Conservation (phyloP, 2,329 filamentous ascomycete genomes). For the Diaporthe destruens region DNA sequence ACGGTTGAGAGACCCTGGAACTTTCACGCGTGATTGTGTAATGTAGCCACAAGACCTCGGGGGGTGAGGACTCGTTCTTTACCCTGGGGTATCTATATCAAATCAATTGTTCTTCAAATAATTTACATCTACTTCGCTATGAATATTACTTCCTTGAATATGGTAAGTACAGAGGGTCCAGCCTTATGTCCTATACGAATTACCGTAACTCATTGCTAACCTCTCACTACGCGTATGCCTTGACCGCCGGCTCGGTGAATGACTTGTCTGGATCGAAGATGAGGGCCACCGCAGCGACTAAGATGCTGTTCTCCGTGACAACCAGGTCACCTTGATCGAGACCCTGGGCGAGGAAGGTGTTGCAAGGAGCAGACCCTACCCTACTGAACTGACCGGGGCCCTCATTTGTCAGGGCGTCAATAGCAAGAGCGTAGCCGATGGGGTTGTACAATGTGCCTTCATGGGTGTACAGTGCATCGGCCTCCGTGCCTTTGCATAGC, state of each 20-base stretch:
- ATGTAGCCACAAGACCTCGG: not conserved
- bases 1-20: too few relatives aligned
- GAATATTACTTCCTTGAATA: not conserved
- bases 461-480: constrained; percentile 61
- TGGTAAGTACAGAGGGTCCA: not conserved
- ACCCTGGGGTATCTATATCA: too few relatives aligned
- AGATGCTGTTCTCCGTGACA: not conserved
- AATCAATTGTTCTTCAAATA: not conserved
- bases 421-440: constrained; percentile 56
- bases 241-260: not conserved
- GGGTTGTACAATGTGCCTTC: constrained; percentile 60
- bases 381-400: not conserved
- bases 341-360: constrained; percentile 2
- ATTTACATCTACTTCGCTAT: not conserved
- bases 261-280: not conserved
- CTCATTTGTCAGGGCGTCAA: constrained; percentile 60
- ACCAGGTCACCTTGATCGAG: constrained; percentile 1
- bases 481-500: constrained; percentile 55
- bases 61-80: not conserved
- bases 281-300: not conserved
- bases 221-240: not conserved
- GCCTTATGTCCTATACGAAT: not conserved
- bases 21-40: too few relatives aligned
- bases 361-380: not conserved
- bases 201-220: not conserved